Base-by-base conservation (phyloP, 2,329 filamentous ascomycete species). In the Neurospora sp. region DNA sequence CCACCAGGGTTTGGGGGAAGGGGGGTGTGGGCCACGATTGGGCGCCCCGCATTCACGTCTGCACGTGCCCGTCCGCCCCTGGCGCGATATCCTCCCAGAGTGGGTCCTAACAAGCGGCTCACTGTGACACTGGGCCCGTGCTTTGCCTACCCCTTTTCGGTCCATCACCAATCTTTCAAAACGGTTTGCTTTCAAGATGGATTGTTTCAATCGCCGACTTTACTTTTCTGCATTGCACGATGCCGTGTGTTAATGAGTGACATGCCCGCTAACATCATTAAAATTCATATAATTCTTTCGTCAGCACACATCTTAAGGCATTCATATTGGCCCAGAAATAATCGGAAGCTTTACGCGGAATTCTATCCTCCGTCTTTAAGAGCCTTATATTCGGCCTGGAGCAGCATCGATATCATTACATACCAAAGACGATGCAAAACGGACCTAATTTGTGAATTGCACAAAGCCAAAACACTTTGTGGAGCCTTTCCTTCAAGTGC, bases 31-130 rank as follows among this genome's bases (percentile, higher is more conserved):
- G 15, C 52, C 52, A 62, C 3, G 28, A 62, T 28, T n/a, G 23
- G 70, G 69, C 69, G 68, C 72, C 71, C 72, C 70, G 71, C 72
- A 70, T 19, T 38, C 68, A 67, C 68, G 68, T 69, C 62, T 46
- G 43, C 68, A 69, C 68, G 68, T 69, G 52, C 52, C 52, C 52
- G 52, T 4, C 23, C 33, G 23, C 46, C 46, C 46, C 46, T 62
- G 52, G 52, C 52, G 52, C 52, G 52, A 62, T 19, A 19, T 36
- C 6, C 12, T 62, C 23, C 4, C 52, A 33, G 15, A 33, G 52
- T 36, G 46, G 46, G 46, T 33, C 46, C 8, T 8, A 57, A 17
- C 11, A 10, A 33, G 52, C 23, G 52, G 52, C 52, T 57, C 52
- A 28, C 46, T 57, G 52, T 3, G 23, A 57, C 23, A 57, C 52